Percentiles rank a stretch among this genome's conserved stretches.
Evolutionary conservation across 768 basidiomycete species (phyloP).

Genomic region (Xerocomus spinulosus): DNA sequence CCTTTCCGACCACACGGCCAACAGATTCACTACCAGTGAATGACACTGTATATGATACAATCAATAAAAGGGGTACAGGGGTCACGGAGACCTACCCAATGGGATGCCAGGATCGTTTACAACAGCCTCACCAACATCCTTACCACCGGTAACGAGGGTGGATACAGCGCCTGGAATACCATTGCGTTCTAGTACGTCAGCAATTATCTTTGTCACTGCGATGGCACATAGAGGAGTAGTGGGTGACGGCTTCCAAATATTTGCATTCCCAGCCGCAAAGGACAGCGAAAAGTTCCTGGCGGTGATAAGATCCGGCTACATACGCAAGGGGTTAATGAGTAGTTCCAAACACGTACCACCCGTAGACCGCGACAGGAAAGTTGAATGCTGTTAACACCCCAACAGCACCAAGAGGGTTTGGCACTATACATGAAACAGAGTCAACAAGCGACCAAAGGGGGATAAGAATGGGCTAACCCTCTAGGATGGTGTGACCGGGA

Average conservation of each 20-base stretch:
- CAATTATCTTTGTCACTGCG: constrained; percentile 82
- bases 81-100: constrained; percentile 49
- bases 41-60: constrained; percentile 52
- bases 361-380: constrained; percentile 92
- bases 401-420: constrained; percentile 80
- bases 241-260: constrained; percentile 93
- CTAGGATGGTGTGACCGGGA: constrained; percentile 85
- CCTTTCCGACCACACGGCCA: constrained; percentile 83
- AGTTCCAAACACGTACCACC: constrained; percentile 53
- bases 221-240: constrained; percentile 88
- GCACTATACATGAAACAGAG: constrained; percentile 47
- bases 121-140: constrained; percentile 73
- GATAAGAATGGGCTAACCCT: constrained; percentile 48
- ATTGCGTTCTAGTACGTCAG: constrained; percentile 76
- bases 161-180: constrained; percentile 82
- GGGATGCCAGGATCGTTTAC: constrained; percentile 73
- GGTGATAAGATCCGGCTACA: constrained; percentile 8
- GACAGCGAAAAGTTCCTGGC: constrained; percentile 86
- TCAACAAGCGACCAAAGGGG: constrained; percentile 3
- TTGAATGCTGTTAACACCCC: constrained; percentile 90
- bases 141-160: constrained; percentile 77
- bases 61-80: constrained; percentile 1
- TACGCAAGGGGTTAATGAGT: constrained; percentile 1
- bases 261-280: constrained; percentile 86
- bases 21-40: constrained; percentile 93